Evolutionary conservation across 2,329 filamentous ascomycete genomes (phyloP), one percentile per base, ranked within the genome.

Genomic region (Cladosporium sp.): DNA sequence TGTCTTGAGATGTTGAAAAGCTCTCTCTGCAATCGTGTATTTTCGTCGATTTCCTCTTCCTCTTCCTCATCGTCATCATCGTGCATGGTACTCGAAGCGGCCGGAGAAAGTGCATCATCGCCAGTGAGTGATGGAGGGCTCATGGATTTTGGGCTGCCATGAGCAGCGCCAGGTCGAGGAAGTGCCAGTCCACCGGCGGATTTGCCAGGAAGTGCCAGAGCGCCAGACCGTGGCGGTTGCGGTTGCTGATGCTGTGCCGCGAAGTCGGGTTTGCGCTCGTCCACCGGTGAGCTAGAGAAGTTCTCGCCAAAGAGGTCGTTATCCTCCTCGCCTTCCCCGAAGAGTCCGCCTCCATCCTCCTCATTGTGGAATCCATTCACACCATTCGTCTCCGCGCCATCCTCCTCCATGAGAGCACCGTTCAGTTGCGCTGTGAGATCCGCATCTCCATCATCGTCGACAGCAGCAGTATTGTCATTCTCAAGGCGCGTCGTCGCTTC

Each of bases 291-390:
- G 53, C 48, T 50, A 11, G 50, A 70, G 59, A 40, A 56, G 53
- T 32, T 64, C 22, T 67, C 64, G 38, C 60, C 60, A 29, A 71
- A 70, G 43, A 69, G 64, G 52, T 71, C 66, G 36, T 71, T 67
- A 53, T 64, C 46, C 50, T 64, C 48, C 22, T 50, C 48, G 22
- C 48, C 48, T 3, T 50, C 48, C 5, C 48, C 48, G 20, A 50
- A 50, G 5, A 50, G 36, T 16, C 48, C 48, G 12, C 38, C 47
- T n/a, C 48, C 51, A 51, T 64, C 48, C 40, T 64, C 48, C 13
- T 50, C 48, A 15, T 22, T 22, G 16, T 50, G 39, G 19, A 43
- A 43, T 3, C 39, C 33, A 7, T 41, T 35, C 7, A 22, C 22
- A 8, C 46, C 46, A 40, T 50, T 51, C 11, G 38, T 25, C 38